These are phyloP conservation scores for Paramecium biaurelia DNA, from an alignment of 73 alveolate species.

Conservation along the genomic window DNA sequence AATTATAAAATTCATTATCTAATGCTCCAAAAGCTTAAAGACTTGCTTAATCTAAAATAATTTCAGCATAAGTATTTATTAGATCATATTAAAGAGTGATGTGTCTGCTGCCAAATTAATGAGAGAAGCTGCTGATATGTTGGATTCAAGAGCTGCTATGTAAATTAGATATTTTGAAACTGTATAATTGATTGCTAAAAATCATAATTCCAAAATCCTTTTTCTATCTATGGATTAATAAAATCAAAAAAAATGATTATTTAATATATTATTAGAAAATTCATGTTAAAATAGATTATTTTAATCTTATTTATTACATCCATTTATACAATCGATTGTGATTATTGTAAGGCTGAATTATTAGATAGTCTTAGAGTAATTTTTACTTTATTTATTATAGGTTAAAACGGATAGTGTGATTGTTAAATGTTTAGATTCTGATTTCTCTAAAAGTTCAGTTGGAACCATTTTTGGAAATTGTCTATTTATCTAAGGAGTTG, in stretches of 20 bases:
- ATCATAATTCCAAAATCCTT: conserved; percentile 19
- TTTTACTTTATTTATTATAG: background rate
- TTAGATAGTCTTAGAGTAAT: background rate
- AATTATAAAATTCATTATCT: conserved; percentile 26
- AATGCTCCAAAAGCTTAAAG: conserved; percentile 58
- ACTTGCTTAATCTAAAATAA: conserved; percentile 49
- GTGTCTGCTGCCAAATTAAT: conserved; percentile 56
- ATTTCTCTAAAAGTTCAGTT: background rate
- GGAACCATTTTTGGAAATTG: background rate
- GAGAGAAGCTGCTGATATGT: conserved; percentile 66
- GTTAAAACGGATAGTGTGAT: background rate
- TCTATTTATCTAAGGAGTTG: background rate
- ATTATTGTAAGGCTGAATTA: background rate
- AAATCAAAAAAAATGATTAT: background rate
- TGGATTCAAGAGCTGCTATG: conserved; percentile 60
- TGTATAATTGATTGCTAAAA: background rate
- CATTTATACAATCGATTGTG: background rate
- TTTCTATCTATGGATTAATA: background rate
- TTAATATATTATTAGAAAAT: background rate
- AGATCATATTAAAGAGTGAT: background rate
- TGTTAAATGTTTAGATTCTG: background rate
- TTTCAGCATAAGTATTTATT: conserved; percentile 33
- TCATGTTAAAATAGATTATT: background rate
- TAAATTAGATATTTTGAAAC: conserved; percentile 61
- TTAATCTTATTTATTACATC: background rate